phyloP scores from a whole-genome alignment of 441 rosid species.

The Populus hybrid region DNA sequence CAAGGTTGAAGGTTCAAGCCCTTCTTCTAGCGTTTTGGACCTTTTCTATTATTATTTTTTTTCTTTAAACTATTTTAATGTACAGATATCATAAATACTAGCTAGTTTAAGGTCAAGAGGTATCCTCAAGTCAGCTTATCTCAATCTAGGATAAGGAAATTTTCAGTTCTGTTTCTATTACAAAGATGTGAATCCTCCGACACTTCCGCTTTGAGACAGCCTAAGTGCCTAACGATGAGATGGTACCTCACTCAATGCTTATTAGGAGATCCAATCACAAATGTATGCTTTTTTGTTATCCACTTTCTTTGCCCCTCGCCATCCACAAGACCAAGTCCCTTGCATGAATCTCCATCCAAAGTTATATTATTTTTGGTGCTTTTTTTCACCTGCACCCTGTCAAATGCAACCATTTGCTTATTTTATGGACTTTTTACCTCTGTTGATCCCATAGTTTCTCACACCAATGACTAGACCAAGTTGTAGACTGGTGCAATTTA shows the following conservation, averaged over 20 bases:
- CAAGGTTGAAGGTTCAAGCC: conserved; percentile 65
- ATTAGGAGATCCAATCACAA: conserved; percentile 24
- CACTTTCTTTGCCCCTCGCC: conserved; percentile 30
- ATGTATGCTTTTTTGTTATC: conserved; percentile 21
- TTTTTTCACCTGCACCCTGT: conserved; percentile 25
- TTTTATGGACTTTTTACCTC: conserved; percentile 15
- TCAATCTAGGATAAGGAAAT: too few species aligned
- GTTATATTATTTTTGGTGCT: conserved; percentile 26
- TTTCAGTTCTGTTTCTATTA: not conserved
- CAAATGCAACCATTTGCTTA: conserved; percentile 34
- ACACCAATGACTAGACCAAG: conserved; percentile 24
- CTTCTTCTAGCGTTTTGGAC: conserved; percentile 36
- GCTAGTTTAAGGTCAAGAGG: too few species aligned
- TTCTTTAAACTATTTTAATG: too few species aligned
- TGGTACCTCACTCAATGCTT: conserved; percentile 35
- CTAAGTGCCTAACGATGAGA: conserved; percentile 17
- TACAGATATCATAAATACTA: too few species aligned
- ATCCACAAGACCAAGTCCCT: conserved; percentile 28
- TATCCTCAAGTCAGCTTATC: too few species aligned
- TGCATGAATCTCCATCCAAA: conserved; percentile 27
- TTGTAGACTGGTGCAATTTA: conserved; percentile 27
- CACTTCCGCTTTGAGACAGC: conserved; percentile 21
- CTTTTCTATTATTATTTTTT: too few species aligned
- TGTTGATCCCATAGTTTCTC: conserved; percentile 29
- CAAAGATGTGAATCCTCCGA: not conserved